Evolutionary conservation across 1,139 yeast species (phyloP).

Genomic region (Pichia cactophila): DNA sequence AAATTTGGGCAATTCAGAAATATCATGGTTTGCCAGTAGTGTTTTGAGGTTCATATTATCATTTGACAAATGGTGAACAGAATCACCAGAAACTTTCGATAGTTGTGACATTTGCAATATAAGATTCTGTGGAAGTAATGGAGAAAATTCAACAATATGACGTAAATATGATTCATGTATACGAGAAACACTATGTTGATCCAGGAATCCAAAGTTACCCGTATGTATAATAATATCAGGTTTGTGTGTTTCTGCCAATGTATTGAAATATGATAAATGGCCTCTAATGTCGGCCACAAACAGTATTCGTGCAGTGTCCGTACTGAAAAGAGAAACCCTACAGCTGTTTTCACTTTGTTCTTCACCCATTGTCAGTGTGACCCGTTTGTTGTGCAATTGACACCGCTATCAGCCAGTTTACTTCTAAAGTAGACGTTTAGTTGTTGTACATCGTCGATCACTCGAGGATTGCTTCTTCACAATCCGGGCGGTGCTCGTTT

Average conservation of each 20-base stretch:
- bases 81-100: slow-evolving; percentile 36
- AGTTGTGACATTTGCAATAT: slow-evolving; percentile 41
- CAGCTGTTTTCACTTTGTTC: background rate
- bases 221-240: slow-evolving; percentile 59
- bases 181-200: slow-evolving; percentile 46
- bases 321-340: slow-evolving; percentile 12
- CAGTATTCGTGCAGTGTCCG: slow-evolving; percentile 28
- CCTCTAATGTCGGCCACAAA: slow-evolving; percentile 53
- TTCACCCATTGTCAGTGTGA: background rate
- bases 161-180: slow-evolving; percentile 50
- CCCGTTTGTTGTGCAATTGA: background rate
- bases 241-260: slow-evolving; percentile 35
- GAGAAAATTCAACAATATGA: slow-evolving; percentile 65
- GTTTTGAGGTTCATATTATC: slow-evolving; percentile 34
- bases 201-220: slow-evolving; percentile 77
- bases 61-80: slow-evolving; percentile 31
- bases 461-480: no score
- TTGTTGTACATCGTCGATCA: no score
- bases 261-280: slow-evolving; percentile 40
- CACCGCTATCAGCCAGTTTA: background rate
- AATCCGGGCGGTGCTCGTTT: background rate
- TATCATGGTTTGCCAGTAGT: slow-evolving; percentile 31
- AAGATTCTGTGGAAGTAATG: slow-evolving; percentile 42
- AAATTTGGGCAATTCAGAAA: slow-evolving; percentile 51
- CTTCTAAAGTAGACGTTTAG: no score